phyloP scores from a whole-genome alignment of 129 eudicot species.

The Artemisia argyi region DNA sequence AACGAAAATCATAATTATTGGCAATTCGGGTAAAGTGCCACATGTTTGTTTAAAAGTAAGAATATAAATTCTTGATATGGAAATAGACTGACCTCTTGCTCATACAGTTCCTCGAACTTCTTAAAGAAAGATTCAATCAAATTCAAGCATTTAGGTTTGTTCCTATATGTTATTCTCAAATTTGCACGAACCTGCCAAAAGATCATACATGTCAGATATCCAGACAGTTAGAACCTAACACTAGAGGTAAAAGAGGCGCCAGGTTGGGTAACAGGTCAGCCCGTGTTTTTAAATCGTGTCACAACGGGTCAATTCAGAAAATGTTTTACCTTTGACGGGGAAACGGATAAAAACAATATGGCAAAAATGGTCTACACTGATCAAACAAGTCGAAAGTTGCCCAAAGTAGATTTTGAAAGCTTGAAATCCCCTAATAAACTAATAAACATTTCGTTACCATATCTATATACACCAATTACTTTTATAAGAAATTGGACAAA shows the following conservation, averaged over 20 bases:
- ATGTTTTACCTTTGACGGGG: too few species aligned
- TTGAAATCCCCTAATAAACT: too few species aligned
- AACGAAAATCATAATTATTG: background rate
- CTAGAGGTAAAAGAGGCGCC: background rate
- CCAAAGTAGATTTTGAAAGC: too few species aligned
- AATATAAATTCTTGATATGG: background rate
- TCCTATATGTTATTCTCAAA: slow-evolving; percentile 57
- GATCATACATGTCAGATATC: slow-evolving; percentile 25
- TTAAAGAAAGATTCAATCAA: slow-evolving; percentile 55
- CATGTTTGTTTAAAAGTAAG: background rate
- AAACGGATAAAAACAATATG: too few species aligned
- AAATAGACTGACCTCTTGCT: slow-evolving; percentile 68
- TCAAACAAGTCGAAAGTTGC: too few species aligned
- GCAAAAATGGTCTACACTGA: too few species aligned
- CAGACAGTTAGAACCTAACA: background rate
- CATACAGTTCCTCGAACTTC: slow-evolving; percentile 60
- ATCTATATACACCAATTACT: too few species aligned
- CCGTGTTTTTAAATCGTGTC: too few species aligned
- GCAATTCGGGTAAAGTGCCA: background rate
- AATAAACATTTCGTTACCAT: too few species aligned
- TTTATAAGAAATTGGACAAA: too few species aligned
- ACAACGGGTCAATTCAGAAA: too few species aligned
- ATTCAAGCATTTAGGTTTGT: slow-evolving; percentile 44
- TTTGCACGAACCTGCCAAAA: slow-evolving; percentile 75
- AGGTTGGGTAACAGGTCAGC: background rate